Conservation (phyloP, 257 asterid species). For the Nicotiana noctiflora region DNA sequence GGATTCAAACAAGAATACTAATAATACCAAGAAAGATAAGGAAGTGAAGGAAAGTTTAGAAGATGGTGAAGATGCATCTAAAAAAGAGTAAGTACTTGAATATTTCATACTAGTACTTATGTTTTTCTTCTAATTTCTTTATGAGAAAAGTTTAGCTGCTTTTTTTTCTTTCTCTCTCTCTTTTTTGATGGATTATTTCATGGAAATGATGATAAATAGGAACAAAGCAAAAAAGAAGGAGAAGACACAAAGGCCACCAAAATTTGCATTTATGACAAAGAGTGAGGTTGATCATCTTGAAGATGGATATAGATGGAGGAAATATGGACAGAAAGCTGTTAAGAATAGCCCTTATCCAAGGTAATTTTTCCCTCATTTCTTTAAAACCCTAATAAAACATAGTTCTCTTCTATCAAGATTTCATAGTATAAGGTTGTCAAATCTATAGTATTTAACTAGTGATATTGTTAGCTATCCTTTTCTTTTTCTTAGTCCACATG, state of each 20-base stretch:
- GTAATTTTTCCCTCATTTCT: conserved; percentile 12
- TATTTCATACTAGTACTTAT: no score
- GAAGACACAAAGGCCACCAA: conserved; percentile 57
- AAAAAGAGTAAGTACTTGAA: conserved; percentile 42
- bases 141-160: neutral
- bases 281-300: conserved; percentile 87
- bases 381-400: neutral
- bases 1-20: conserved; percentile 25
- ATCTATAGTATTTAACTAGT: neutral
- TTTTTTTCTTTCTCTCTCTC: neutral
- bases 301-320: conserved; percentile 90
- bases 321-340: conserved; percentile 85
- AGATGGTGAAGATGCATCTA: conserved; percentile 39
- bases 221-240: conserved; percentile 63
- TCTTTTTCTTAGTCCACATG: neutral
- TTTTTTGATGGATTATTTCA: neutral
- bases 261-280: conserved; percentile 83
- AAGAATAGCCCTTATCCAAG: conserved; percentile 89
- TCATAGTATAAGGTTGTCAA: neutral
- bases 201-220: conserved; percentile 13
- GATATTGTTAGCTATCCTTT: neutral
- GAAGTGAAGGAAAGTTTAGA: conserved; percentile 24
- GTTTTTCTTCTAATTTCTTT: neutral
- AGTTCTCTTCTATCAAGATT: neutral
- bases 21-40: conserved; percentile 21